Percentiles rank a stretch among this genome's conserved stretches.
Conservation (phyloP, 1,284 basidiomycete species). For the Cystobasidium sp. region DNA sequence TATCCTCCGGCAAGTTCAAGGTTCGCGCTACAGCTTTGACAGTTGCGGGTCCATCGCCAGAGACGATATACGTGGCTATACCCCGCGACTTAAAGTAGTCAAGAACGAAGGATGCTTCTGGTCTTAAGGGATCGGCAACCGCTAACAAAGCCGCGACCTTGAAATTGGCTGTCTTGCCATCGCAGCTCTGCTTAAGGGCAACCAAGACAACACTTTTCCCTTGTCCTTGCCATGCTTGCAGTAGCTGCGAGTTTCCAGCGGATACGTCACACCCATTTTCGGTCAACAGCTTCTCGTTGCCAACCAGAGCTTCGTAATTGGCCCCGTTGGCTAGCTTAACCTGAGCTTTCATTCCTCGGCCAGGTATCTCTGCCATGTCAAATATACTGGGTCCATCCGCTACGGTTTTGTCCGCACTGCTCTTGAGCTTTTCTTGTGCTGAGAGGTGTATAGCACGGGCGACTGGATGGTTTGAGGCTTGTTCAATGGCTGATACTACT, state of each 20-base stretch:
- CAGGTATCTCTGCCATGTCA: conserved; percentile 68
- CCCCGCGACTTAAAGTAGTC: conserved; percentile 62
- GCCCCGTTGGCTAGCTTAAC: conserved; percentile 59
- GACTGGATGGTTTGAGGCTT: conserved; percentile 68
- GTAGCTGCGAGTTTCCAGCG: conserved; percentile 52
- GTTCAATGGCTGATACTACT: conserved; percentile 43
- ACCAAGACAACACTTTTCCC: conserved; percentile 74
- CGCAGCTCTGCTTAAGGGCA: conserved; percentile 57
- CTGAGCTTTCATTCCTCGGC: conserved; percentile 67
- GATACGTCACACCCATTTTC: conserved; percentile 61
- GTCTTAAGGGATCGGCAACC: conserved; percentile 69
- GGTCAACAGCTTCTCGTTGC: conserved; percentile 69
- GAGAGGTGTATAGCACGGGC: conserved; percentile 66
- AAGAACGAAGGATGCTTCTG: conserved; percentile 66
- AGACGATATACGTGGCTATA: conserved; percentile 73
- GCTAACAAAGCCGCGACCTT: conserved; percentile 65
- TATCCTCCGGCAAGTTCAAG: conserved; percentile 69
- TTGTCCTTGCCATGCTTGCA: conserved; percentile 66
- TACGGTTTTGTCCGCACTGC: conserved; percentile 60
- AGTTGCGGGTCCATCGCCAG: conserved; percentile 75
- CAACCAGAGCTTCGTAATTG: conserved; percentile 63
- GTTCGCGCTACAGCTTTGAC: conserved; percentile 71
- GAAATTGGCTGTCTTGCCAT: conserved; percentile 28
- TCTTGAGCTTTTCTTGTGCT: conserved; percentile 57
- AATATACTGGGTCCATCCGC: neutral